A percentile compares a stretch with the other conserved stretches of the same genome.
These are phyloP conservation scores for Postia placenta DNA, from an alignment of 768 basidiomycete genomes.

Conservation along the genomic window DNA sequence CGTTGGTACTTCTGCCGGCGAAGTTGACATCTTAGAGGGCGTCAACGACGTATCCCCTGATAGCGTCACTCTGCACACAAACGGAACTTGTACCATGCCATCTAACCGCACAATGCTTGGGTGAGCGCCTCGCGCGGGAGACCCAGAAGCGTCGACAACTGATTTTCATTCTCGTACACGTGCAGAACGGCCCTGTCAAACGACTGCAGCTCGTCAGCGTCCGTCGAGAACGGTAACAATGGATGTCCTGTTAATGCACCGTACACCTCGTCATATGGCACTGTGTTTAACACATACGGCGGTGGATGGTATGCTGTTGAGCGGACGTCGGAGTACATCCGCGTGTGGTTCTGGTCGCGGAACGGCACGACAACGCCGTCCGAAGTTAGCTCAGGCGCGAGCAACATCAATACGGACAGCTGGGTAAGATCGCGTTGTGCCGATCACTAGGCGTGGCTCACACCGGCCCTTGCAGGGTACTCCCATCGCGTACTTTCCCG, in stretches of 20 bases:
- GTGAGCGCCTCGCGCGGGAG: too few species aligned
- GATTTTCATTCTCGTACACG: neutral
- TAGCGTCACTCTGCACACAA: conserved; percentile 21
- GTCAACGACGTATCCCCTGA: conserved; percentile 20
- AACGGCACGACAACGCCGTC: conserved; percentile 17
- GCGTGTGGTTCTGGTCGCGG: conserved; percentile 41
- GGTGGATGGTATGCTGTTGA: conserved; percentile 42
- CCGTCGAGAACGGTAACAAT: conserved; percentile 17
- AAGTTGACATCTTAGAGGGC: conserved; percentile 47
- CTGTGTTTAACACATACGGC: conserved; percentile 29
- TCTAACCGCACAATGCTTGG: conserved; percentile 23
- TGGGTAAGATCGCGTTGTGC: conserved; percentile 23
- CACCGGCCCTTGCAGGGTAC: conserved; percentile 19
- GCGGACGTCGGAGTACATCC: conserved; percentile 27
- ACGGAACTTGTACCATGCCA: conserved; percentile 18
- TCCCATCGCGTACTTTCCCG: conserved; percentile 28
- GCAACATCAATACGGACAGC: conserved; percentile 17
- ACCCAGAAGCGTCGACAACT: too few species aligned
- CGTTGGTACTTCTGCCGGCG: conserved; percentile 37
- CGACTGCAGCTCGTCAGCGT: conserved; percentile 19
- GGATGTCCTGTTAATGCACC: conserved; percentile 28
- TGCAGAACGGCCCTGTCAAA: conserved; percentile 8
- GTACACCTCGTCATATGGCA: conserved; percentile 27
- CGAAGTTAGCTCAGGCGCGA: conserved; percentile 18
- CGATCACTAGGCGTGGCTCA: neutral